phyloP scores from a whole-genome alignment of 2,329 filamentous ascomycete genomes.

The Xylariaceae sp. region DNA sequence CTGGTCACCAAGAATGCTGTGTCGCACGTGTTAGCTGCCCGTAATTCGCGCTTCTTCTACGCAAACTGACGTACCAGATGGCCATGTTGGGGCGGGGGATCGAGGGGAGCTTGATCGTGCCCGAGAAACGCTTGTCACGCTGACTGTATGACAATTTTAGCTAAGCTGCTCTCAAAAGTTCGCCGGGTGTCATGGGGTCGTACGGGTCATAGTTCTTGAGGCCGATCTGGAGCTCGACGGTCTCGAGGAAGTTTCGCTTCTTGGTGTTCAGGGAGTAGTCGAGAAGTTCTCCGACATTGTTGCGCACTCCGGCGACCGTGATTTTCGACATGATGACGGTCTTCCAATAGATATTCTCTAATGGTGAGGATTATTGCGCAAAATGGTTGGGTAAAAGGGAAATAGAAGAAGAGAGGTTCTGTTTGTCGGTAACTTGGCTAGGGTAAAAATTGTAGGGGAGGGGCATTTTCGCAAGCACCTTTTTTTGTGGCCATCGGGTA shows the following conservation, averaged over 20 bases:
- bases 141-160: conserved; percentile 30
- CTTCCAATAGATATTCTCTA: conserved; percentile 80
- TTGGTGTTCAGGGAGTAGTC: conserved; percentile 93
- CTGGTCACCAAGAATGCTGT: conserved; percentile 61
- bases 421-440: no score
- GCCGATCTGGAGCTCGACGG: conserved; percentile 82
- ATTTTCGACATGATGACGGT: conserved; percentile 87
- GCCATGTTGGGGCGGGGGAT: conserved; percentile 71
- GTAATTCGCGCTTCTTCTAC: no score
- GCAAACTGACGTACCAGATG: conserved; percentile 12
- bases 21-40: no score
- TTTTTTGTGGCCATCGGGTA: no score
- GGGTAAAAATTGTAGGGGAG: no score
- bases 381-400: conserved; percentile 20
- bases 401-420: no score
- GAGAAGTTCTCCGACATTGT: conserved; percentile 81
- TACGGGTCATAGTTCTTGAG: conserved; percentile 95
- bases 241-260: conserved; percentile 98
- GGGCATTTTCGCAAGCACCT: no score
- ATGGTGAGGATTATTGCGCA: conserved; percentile 61
- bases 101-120: conserved; percentile 91
- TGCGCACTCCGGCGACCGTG: conserved; percentile 57
- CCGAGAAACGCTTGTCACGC: conserved; percentile 99
- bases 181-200: no score
- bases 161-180: no score